Evolutionary conservation across 768 basidiomycete species (phyloP).

Genomic region (Tricholoma sp.): DNA sequence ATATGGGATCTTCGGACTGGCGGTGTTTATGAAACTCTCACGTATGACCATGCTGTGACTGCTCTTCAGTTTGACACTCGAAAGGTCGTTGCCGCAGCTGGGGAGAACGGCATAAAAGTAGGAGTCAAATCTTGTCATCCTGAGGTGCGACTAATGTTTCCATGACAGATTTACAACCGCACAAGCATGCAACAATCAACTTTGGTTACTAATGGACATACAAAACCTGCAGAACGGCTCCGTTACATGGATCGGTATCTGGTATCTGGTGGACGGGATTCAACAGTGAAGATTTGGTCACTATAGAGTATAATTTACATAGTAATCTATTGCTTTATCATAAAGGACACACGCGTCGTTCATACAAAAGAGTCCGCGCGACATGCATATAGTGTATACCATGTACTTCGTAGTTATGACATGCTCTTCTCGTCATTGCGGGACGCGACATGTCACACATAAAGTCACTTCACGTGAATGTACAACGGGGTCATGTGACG

Average conservation of each 20-base stretch:
- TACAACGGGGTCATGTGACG: not conserved
- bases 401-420: too few relatives aligned
- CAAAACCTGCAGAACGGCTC: slow-evolving; percentile 77
- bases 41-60: slow-evolving; percentile 88
- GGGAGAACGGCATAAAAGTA: slow-evolving; percentile 92
- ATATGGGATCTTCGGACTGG: slow-evolving; percentile 97
- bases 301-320: slow-evolving; percentile 43
- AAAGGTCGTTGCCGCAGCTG: slow-evolving; percentile 87
- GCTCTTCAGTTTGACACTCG: slow-evolving; percentile 91
- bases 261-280: slow-evolving; percentile 85
- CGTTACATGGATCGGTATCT: slow-evolving; percentile 97
- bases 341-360: not conserved
- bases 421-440: too few relatives aligned
- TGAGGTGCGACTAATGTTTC: slow-evolving; percentile 1
- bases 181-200: slow-evolving; percentile 87
- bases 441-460: not conserved
- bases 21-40: slow-evolving; percentile 79
- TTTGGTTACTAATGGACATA: slow-evolving; percentile 89
- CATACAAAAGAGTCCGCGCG: too few relatives aligned
- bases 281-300: slow-evolving; percentile 89
- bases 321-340: not conserved
- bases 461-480: not conserved
- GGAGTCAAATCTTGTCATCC: not conserved
- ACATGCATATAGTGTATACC: too few relatives aligned
- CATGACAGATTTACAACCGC: slow-evolving; percentile 84